Conservation (phyloP, 345 rosid genomes). For the Stellera chamaejasme region DNA sequence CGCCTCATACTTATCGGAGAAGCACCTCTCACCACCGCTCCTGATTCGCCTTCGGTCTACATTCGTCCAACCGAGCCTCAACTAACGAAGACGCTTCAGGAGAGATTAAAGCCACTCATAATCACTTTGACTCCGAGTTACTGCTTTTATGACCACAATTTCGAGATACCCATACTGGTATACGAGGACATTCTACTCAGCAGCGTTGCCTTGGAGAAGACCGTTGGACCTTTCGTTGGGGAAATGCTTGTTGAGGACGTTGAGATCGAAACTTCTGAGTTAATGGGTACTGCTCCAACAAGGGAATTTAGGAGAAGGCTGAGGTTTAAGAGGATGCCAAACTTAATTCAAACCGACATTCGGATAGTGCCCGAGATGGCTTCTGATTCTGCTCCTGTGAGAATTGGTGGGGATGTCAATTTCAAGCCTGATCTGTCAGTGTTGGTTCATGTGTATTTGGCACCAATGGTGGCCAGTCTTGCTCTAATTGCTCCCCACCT, state of each 20-base stretch:
- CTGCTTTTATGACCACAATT: constrained; percentile 13
- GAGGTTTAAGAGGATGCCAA: constrained; percentile 89
- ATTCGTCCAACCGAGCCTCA: constrained; percentile 8
- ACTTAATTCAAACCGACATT: constrained; percentile 58
- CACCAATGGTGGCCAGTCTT: constrained; percentile 72
- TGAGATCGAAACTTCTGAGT: constrained; percentile 25
- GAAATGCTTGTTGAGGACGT: constrained; percentile 86
- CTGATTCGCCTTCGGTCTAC: constrained; percentile 11
- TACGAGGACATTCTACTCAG: constrained; percentile 55
- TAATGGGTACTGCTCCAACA: not conserved
- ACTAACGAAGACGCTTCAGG: constrained; percentile 18
- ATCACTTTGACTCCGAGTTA: constrained; percentile 42
- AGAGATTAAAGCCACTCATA: constrained; percentile 37
- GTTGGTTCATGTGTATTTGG: constrained; percentile 70
- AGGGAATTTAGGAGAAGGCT: constrained; percentile 72
- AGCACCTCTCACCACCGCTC: constrained; percentile 12
- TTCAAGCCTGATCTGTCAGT: constrained; percentile 36
- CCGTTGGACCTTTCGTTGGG: constrained; percentile 46
- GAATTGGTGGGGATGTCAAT: constrained; percentile 21
- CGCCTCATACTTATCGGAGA: constrained; percentile 58
- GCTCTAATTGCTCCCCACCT: constrained; percentile 28
- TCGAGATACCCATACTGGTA: constrained; percentile 37
- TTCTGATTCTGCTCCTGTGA: constrained; percentile 11
- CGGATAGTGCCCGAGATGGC: constrained; percentile 24
- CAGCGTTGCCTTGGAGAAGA: constrained; percentile 38